phyloP scores from a whole-genome alignment of 768 basidiomycete species.

The Gelatoporia subvermispora region DNA sequence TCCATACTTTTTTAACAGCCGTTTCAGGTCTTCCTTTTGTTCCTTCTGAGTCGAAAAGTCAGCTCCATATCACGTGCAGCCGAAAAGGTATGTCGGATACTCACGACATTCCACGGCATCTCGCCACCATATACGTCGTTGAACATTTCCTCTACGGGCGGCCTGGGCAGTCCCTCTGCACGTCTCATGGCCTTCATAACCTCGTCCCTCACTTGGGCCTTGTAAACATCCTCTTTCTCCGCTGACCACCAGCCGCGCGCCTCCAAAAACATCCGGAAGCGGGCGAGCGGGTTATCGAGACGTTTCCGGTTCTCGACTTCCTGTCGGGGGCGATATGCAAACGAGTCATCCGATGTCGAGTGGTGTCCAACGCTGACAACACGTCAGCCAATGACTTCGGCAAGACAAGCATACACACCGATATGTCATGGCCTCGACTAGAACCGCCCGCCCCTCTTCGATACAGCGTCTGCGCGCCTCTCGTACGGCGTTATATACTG shows the following conservation, averaged over 20 bases:
- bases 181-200: conserved; percentile 76
- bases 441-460: conserved; percentile 74
- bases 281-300: conserved; percentile 82
- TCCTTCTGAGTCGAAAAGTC: conserved; percentile 50
- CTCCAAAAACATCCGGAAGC: conserved; percentile 84
- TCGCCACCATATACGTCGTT: conserved; percentile 85
- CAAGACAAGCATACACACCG: conserved; percentile 39
- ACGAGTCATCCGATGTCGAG: conserved; percentile 93
- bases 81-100: conserved; percentile 26
- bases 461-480: conserved; percentile 70
- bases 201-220: conserved; percentile 60
- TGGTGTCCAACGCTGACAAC: conserved; percentile 78
- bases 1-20: conserved; percentile 81
- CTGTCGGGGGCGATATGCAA: conserved; percentile 82
- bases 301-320: conserved; percentile 92
- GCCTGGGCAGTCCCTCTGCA: conserved; percentile 65
- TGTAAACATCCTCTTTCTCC: conserved; percentile 67
- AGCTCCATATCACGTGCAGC: neutral
- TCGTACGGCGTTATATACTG: conserved; percentile 68
- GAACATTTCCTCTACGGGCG: conserved; percentile 76
- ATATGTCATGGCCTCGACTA: conserved; percentile 90
- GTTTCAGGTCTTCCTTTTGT: conserved; percentile 73
- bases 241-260: conserved; percentile 81
- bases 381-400: neutral
- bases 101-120: conserved; percentile 78